A percentile compares a stretch with the other conserved stretches of the same genome.
Evolutionary conservation across 257 asterid genomes (phyloP).

Genomic region (Rehmannia glutinosa): DNA sequence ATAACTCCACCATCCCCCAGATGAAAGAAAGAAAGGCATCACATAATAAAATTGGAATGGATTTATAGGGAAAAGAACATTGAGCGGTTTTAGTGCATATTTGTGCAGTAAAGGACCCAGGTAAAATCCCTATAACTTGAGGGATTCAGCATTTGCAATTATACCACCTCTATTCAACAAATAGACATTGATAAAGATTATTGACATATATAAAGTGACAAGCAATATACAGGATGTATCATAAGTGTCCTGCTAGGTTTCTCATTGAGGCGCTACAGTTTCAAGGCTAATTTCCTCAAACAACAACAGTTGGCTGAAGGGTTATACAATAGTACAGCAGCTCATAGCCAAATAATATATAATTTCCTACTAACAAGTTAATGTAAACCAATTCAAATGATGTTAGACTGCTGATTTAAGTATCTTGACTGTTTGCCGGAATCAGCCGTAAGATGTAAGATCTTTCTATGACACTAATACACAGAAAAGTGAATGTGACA

Average conservation of each 20-base stretch:
- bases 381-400: background rate
- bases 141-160: background rate
- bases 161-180: background rate
- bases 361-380: background rate
- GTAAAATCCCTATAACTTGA: background rate
- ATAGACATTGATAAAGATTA: background rate
- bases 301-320: background rate
- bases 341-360: background rate
- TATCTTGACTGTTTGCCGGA: background rate
- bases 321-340: background rate
- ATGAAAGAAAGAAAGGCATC: slow-evolving; percentile 1
- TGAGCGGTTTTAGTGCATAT: background rate
- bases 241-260: background rate
- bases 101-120: background rate
- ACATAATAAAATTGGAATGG: background rate
- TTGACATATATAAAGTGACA: background rate
- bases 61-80: background rate
- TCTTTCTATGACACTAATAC: background rate
- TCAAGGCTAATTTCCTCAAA: background rate
- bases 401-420: background rate
- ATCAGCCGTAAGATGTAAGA: background rate
- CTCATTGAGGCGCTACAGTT: background rate
- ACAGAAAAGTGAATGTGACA: background rate
- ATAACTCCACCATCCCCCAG: slow-evolving; percentile 6
- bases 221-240: background rate